Evolutionary conservation across 202 grass and related monocot species (phyloP), one percentile per base, ranked within the genome.

Genomic region (Panicum hallii): DNA sequence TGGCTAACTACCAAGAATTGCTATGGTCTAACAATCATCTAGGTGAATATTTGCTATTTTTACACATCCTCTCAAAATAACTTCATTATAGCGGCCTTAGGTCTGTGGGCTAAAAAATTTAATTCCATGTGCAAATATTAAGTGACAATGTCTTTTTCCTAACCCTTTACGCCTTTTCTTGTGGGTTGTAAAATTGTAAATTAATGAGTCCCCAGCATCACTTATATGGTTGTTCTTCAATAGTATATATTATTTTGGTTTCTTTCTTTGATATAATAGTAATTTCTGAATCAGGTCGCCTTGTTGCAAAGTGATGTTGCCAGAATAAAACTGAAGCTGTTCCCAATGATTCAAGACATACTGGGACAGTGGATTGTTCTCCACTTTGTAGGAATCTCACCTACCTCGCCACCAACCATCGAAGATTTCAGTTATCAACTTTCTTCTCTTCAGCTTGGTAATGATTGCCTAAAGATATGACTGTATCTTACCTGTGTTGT

Each of bases 401-500:
- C 96, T 79, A 95, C 93, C 50, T 89, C 66, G 22, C 81, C 86
- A 80, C 88, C 88, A 71, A 86, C 90, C 13, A 76, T 92, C 77
- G 89, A 95, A 34, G 93, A 99, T 86, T 99, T 95, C 64, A 95
- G 93, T 75, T 99, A 92, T 84, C 93, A 90, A 58, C 93, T 99
- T 79, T 95, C 96, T 72, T 99, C 90, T 26, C 90, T 99, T 40
- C 83, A 94, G 76, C 89, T 99, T 79, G 93, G 96, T 98, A 87
- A 82, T 58, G 71, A 66, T 83, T 76, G 46, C 61, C 20, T 75
- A 85, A 70, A 83, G 58, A 81, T 78, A 63, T 85, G 5, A 26
- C 67, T 68, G 42, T 63, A 48, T 81, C 26, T 60, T 89, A 79
- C 56, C 75, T 86, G 56, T 79, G 7, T 11, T 80, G 26, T 89